Base-by-base conservation (phyloP, 805 yeast genomes). In the Wickerhamomyces tratensis region DNA sequence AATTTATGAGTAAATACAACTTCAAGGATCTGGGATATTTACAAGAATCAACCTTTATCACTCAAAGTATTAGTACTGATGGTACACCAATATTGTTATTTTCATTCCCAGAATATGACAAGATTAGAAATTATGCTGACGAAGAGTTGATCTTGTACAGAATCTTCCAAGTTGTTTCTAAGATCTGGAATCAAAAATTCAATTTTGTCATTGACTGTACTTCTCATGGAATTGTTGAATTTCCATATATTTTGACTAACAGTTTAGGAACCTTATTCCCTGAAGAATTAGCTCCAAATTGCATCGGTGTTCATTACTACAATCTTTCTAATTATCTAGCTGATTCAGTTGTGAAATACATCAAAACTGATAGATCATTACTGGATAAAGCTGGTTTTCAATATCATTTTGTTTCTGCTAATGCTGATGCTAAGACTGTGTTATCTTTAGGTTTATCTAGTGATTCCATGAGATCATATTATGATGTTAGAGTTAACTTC, bases 1-100 rank as follows among this genome's bases (percentile, higher is more conserved):
- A 86, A 43, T 84, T 84, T 49, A 80, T 87, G 86, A 72, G 77
- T 26, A 79, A 77, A 43, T 72, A 78, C 61, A 67, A 86, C 0
- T 64, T 74, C 38, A 71, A 73, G 45, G 78, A 79, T 45, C 60
- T 71, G 10, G 74, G 72, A 5, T 47, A 56, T n/a, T 57, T 69
- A 6, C 53, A 64, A 25, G 75, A 74, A 13, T 51, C 61, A 12
- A 64, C 69, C 0, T 63, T 80, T 34, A 69, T 84, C 10, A 77
- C 74, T 41, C 86, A 77, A 47, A 76, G 84, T 1, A 75, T 82
- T 13, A 76, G 82, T 34, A 67, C 72, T 35, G 94, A 85, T 54
- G 95, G 95, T 12, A 61, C 76, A 0, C 94, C 93, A 1, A 69
- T 79, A 20, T 63, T 84, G 27, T 77, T 82, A 4, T 50, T 82